Percentiles rank a stretch among this genome's conserved stretches.
These are phyloP conservation scores for Ophiostoma quercus DNA, from an alignment of 2,329 filamentous ascomycete genomes.

Conservation along the genomic window DNA sequence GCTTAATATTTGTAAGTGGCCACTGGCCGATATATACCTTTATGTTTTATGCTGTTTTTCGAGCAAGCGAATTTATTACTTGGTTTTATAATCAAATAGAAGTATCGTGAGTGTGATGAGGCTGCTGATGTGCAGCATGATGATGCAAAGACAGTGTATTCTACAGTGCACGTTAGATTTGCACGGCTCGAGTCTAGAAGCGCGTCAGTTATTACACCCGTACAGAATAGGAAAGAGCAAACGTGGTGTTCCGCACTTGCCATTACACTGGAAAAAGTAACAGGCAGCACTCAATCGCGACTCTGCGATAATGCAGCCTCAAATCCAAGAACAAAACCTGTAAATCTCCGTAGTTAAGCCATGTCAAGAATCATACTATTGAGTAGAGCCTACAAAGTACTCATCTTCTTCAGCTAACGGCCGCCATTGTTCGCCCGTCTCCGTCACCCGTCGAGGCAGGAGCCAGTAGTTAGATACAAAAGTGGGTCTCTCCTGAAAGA, in stretches of 20 bases:
- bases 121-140: not conserved
- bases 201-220: not conserved
- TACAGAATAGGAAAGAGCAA: not conserved
- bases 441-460: not conserved
- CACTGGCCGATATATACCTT: not conserved
- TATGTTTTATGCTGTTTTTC: not conserved
- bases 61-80: not conserved
- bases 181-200: not conserved
- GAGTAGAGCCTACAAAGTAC: too few relatives aligned
- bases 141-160: not conserved
- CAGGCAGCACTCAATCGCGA: not conserved
- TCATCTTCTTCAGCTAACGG: not conserved
- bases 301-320: not conserved
- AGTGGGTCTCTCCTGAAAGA: conserved; percentile 16
- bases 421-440: not conserved
- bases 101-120: not conserved
- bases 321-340: not conserved
- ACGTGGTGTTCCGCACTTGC: not conserved
- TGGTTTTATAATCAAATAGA: not conserved
- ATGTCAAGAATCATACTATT: not conserved
- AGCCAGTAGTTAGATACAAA: not conserved
- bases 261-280: not conserved
- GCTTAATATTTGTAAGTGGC: not conserved
- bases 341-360: not conserved
- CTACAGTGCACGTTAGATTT: not conserved